These are phyloP conservation scores for Solidago caesia DNA, from an alignment of 129 eudicot species.

Conservation along the genomic window DNA sequence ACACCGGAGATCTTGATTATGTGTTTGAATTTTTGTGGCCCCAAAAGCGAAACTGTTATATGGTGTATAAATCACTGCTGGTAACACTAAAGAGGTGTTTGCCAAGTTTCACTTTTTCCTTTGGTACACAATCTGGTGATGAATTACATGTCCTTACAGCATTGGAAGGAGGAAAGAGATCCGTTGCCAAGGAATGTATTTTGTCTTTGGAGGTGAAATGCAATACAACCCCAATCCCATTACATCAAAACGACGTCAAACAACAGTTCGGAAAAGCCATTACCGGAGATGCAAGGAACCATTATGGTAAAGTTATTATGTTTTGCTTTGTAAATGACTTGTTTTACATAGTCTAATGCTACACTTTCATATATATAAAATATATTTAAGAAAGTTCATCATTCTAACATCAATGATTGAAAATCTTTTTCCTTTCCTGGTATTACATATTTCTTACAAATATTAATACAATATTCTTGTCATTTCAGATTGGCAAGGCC, in stretches of 20 bases:
- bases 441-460: too few species aligned
- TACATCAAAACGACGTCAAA: background rate
- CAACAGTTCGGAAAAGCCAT: background rate
- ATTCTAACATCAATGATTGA: background rate
- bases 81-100: background rate
- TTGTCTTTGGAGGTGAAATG: background rate
- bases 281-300: background rate
- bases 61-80: background rate
- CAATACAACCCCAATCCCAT: slow-evolving; percentile 2
- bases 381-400: background rate
- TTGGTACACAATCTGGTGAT: slow-evolving; percentile 10
- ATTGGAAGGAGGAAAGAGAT: too few species aligned
- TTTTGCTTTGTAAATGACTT: too few species aligned
- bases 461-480: background rate
- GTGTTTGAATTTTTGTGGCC: slow-evolving; percentile 22
- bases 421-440: too few species aligned
- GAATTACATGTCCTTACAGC: background rate
- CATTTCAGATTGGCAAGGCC: background rate
- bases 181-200: too few species aligned
- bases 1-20: background rate
- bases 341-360: too few species aligned
- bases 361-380: too few species aligned
- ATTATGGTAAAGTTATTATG: background rate
- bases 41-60: background rate
- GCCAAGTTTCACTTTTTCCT: slow-evolving; percentile 15